Conservation (phyloP, 345 rosid species). For the Brassica incana region DNA sequence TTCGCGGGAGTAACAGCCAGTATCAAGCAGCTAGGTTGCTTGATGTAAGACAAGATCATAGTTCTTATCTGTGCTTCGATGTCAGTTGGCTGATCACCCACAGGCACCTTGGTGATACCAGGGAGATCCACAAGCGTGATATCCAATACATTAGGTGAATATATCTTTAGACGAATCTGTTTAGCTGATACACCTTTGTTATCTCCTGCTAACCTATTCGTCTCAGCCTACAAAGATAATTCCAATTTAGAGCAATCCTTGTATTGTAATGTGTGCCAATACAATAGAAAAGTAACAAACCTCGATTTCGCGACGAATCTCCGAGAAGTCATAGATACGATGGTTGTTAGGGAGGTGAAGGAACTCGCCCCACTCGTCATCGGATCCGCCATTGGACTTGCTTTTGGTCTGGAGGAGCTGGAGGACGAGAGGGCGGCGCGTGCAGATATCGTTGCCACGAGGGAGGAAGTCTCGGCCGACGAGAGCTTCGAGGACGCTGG, state of each 20-base stretch:
- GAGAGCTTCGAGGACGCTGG: slow-evolving; percentile 94
- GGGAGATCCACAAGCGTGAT: slow-evolving; percentile 74
- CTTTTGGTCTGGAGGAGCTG: slow-evolving; percentile 89
- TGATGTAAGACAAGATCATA: slow-evolving; percentile 59
- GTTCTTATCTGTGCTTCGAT: slow-evolving; percentile 58
- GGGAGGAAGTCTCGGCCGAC: slow-evolving; percentile 98
- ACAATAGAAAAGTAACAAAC: slow-evolving; percentile 29
- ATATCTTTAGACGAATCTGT: slow-evolving; percentile 57
- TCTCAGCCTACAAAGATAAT: slow-evolving; percentile 52
- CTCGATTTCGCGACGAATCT: slow-evolving; percentile 95
- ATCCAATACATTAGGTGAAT: slow-evolving; percentile 64
- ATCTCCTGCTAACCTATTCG: slow-evolving; percentile 57
- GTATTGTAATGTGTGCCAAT: background rate
- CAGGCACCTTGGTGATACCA: slow-evolving; percentile 74
- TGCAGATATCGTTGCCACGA: slow-evolving; percentile 87
- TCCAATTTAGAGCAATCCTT: slow-evolving; percentile 4
- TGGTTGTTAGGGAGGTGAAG: slow-evolving; percentile 67
- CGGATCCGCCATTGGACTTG: slow-evolving; percentile 58
- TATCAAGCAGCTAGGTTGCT: slow-evolving; percentile 53
- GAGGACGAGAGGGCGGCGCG: slow-evolving; percentile 93
- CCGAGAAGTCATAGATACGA: slow-evolving; percentile 81
- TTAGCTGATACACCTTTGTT: slow-evolving; percentile 66
- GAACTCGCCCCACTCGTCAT: slow-evolving; percentile 96
- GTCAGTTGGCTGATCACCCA: slow-evolving; percentile 70
- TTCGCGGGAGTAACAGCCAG: slow-evolving; percentile 70